Percentiles rank a stretch among this genome's conserved stretches.
Conservation (phyloP, 2,329 filamentous ascomycete species). For the Fusarium sp. region DNA sequence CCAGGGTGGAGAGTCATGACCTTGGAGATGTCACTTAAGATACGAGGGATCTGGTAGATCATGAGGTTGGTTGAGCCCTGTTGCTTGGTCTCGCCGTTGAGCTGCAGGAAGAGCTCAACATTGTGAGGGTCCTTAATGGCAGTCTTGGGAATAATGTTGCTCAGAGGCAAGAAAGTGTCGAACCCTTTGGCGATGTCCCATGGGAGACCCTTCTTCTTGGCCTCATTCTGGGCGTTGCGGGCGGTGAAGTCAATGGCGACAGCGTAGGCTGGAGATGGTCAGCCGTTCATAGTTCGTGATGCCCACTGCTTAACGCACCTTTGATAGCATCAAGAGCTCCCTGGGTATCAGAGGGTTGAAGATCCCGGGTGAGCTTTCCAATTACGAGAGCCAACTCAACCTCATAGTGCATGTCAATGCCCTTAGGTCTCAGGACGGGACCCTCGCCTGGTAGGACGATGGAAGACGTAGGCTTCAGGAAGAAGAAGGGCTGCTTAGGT, state of each 20-base stretch:
- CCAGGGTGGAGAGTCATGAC: conserved; percentile 95
- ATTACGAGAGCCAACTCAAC: conserved; percentile 93
- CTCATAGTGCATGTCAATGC: conserved; percentile 91
- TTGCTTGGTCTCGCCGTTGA: conserved; percentile 83
- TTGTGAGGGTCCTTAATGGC: conserved; percentile 88
- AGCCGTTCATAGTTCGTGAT: neutral
- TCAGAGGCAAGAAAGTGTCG: conserved; percentile 94
- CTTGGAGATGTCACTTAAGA: conserved; percentile 89
- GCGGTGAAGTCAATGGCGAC: conserved; percentile 97
- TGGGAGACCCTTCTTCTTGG: conserved; percentile 92
- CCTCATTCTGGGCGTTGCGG: conserved; percentile 93
- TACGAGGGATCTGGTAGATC: conserved; percentile 88
- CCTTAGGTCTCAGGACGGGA: conserved; percentile 81
- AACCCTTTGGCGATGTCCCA: conserved; percentile 98
- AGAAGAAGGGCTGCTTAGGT: conserved; percentile 98
- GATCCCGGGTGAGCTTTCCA: conserved; percentile 79
- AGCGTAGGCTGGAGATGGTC: conserved; percentile 72
- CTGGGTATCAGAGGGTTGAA: conserved; percentile 76
- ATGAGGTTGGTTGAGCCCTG: conserved; percentile 91
- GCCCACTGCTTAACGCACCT: conserved; percentile 58
- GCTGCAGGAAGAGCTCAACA: conserved; percentile 83
- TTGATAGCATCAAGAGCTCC: conserved; percentile 85
- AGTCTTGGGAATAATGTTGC: conserved; percentile 80
- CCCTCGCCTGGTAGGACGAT: conserved; percentile 83
- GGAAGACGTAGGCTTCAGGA: conserved; percentile 91